These are phyloP conservation scores for Acidiella bohemica DNA, from an alignment of 495 filamentous ascomycete genomes.

Conservation along the genomic window DNA sequence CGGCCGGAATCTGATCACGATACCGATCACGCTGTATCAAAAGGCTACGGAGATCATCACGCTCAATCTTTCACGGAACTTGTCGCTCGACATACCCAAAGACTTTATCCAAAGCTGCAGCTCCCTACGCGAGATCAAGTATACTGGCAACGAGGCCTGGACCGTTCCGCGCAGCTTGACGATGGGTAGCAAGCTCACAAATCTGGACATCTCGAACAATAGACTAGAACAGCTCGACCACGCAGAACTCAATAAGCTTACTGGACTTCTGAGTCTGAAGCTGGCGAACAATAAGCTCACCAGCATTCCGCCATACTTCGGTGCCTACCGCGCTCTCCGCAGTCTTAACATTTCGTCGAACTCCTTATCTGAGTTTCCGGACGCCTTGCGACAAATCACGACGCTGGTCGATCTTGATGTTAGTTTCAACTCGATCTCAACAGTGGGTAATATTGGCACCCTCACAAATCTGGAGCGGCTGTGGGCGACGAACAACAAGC, in stretches of 20 bases:
- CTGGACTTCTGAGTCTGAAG: slow-evolving; percentile 75
- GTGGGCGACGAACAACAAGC: slow-evolving; percentile 87
- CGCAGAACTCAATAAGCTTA: slow-evolving; percentile 55
- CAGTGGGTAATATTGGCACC: slow-evolving; percentile 64
- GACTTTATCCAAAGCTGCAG: slow-evolving; percentile 93
- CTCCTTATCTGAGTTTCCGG: slow-evolving; percentile 68
- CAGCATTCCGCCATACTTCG: slow-evolving; percentile 65
- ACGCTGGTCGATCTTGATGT: slow-evolving; percentile 87
- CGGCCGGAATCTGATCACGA: slow-evolving; percentile 84
- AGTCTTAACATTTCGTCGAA: slow-evolving; percentile 88
- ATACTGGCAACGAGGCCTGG: slow-evolving; percentile 77
- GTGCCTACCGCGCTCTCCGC: slow-evolving; percentile 57
- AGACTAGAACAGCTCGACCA: slow-evolving; percentile 73
- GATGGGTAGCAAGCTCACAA: slow-evolving; percentile 66
- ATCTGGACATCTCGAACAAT: slow-evolving; percentile 91
- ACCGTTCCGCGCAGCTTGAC: slow-evolving; percentile 75
- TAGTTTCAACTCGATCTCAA: slow-evolving; percentile 83
- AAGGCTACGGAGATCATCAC: slow-evolving; percentile 88
- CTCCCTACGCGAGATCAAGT: slow-evolving; percentile 89
- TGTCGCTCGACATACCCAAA: slow-evolving; percentile 82
- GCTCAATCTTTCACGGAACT: slow-evolving; percentile 80
- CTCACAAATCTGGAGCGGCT: slow-evolving; percentile 71
- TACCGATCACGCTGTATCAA: slow-evolving; percentile 85
- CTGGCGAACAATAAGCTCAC: slow-evolving; percentile 83
- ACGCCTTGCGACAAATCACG: slow-evolving; percentile 66